Base-by-base conservation (phyloP, 257 asterid species). In the Plantago major region DNA sequence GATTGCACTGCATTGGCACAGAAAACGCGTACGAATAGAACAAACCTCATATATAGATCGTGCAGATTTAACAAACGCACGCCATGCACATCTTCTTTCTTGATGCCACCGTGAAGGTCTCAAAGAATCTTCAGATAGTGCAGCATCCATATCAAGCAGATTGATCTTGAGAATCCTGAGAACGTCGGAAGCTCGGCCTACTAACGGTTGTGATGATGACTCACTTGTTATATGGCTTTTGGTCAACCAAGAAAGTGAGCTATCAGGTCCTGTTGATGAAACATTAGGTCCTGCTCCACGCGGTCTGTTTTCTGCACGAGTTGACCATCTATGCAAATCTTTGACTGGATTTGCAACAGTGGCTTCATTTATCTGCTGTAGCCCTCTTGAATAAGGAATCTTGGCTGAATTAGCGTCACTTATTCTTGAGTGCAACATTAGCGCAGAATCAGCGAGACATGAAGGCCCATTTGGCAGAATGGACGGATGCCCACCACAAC, bases 131-230 rank as follows among this genome's bases (percentile, higher is more conserved):
- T 82, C 89, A 7, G 96, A 87, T 28, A 93, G 77, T 46, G 89
- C 96, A 69, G 94, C 92, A 65, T 93, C 96, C 73, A 93, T 89
- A 70, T 93, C 97, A 45, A 93, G 95, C 81, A 89, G 68, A 57
- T 71, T 80, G 54, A 82, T 81, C 78, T 93, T 89, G 59, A 93
- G 86, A 67, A 69, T 48, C 74, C 77, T 71, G 65, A 87, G 75
- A 71, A 85, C 69, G 60, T 82, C 89, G 61, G 77, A 70, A 65
- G 84, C 89, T 75, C 79, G 78, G 58, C 97, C 96, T 5, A 67
- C 78, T 61, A 87, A 78, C 7, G 86, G 87, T 52, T 82, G 79
- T 33, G 80, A 67, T 10, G 95, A 78, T 48, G 88, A 81, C 67
- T 79, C 90, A 16, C 79, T 81, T 66, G 82, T 55, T 42, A 82